phyloP scores from a whole-genome alignment of 169 alveolate species.

The Theileria parva region DNA sequence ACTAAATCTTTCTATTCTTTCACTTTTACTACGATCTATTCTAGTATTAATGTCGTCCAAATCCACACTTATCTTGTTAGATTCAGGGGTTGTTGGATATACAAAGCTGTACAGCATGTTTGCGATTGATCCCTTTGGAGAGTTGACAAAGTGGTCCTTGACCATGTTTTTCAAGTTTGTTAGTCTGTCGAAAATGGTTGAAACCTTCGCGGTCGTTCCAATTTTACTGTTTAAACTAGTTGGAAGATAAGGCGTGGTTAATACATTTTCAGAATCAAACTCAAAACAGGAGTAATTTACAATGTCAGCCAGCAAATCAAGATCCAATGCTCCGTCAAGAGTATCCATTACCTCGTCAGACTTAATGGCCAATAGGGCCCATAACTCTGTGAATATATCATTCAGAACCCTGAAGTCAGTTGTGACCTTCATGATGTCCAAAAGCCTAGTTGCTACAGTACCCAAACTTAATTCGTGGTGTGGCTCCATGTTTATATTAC shows the following conservation, averaged over 20 bases:
- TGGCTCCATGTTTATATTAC: slow-evolving; percentile 28
- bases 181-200: background rate
- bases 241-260: background rate
- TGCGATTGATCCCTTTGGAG: slow-evolving; percentile 13
- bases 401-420: slow-evolving; percentile 6
- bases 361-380: slow-evolving; percentile 44
- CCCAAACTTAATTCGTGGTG: slow-evolving; percentile 22
- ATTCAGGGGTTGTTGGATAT: background rate
- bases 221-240: background rate
- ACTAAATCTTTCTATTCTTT: background rate
- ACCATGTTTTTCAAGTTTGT: background rate
- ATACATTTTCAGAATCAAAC: background rate
- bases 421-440: slow-evolving; percentile 2
- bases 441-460: slow-evolving; percentile 4
- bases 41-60: background rate
- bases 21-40: background rate
- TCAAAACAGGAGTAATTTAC: slow-evolving; percentile 20
- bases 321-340: slow-evolving; percentile 16
- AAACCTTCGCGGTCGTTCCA: background rate
- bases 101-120: background rate
- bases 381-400: slow-evolving; percentile 42
- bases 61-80: slow-evolving; percentile 8
- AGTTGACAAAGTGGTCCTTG: background rate
- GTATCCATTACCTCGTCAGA: slow-evolving; percentile 22
- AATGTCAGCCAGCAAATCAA: slow-evolving; percentile 30